Percentiles rank a stretch among this genome's conserved stretches.
Evolutionary conservation across 1,139 yeast species (phyloP).

Genomic region (Arxiozyma telluris): DNA sequence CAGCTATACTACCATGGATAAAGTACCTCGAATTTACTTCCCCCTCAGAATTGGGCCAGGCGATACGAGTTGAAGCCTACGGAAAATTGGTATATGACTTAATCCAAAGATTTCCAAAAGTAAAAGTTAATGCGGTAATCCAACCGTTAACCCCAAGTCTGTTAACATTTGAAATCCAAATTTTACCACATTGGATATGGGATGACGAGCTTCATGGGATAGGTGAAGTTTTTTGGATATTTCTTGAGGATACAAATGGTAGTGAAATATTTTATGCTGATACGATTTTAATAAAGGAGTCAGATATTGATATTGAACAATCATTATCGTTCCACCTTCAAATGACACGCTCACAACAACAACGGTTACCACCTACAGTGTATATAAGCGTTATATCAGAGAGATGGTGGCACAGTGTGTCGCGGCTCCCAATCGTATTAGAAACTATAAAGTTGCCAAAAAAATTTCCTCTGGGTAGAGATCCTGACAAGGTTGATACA

Average conservation of each 20-base stretch:
- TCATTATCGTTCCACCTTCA: conserved; percentile 57
- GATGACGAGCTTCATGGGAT: conserved; percentile 51
- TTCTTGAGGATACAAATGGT: conserved; percentile 82
- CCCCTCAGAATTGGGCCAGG: conserved; percentile 73
- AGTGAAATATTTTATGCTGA: conserved; percentile 59
- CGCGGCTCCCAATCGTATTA: conserved; percentile 53
- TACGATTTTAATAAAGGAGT: conserved; percentile 42
- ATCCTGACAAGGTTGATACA: conserved; percentile 42
- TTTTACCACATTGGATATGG: conserved; percentile 75
- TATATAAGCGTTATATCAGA: conserved; percentile 70
- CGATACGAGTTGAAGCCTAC: conserved; percentile 59
- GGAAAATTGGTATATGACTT: conserved; percentile 57
- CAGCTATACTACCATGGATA: conserved; percentile 75
- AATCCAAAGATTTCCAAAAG: conserved; percentile 62
- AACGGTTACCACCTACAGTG: conserved; percentile 66
- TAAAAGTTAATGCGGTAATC: conserved; percentile 47
- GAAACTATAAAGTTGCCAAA: conserved; percentile 53
- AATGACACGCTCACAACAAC: conserved; percentile 31
- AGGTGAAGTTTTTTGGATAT: conserved; percentile 54
- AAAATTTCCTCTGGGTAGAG: conserved; percentile 55
- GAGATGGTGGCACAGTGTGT: conserved; percentile 73
- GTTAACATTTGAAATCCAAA: conserved; percentile 55
- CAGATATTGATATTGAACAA: conserved; percentile 45
- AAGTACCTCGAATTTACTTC: conserved; percentile 49
- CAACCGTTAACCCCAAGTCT: conserved; percentile 73